Evolutionary conservation across 495 filamentous ascomycete genomes (phyloP).

Genomic region (Bacidia gigantensis): DNA sequence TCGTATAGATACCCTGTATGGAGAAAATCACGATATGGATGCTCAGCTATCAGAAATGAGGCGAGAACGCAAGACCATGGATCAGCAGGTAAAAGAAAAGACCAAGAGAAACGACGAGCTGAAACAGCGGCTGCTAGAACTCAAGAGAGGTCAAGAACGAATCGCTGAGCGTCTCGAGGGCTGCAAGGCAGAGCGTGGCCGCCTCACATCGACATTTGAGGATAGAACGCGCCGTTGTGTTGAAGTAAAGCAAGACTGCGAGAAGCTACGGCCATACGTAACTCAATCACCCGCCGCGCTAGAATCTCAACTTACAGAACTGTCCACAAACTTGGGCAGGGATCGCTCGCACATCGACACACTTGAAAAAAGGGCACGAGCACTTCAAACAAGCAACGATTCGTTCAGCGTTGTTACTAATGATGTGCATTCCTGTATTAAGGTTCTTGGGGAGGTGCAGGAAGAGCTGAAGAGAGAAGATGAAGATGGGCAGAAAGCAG

Average conservation of each 20-base stretch:
- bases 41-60: conserved; percentile 67
- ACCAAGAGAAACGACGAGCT: conserved; percentile 72
- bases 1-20: conserved; percentile 71
- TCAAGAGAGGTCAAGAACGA: conserved; percentile 62
- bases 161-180: conserved; percentile 66
- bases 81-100: conserved; percentile 66
- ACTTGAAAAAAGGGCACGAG: conserved; percentile 71
- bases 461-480: conserved; percentile 78
- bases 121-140: conserved; percentile 59
- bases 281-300: conserved; percentile 72
- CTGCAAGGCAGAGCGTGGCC: conserved; percentile 55
- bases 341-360: conserved; percentile 77
- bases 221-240: conserved; percentile 58
- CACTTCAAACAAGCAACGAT: conserved; percentile 83
- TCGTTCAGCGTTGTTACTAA: conserved; percentile 70
- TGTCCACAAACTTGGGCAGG: conserved; percentile 56
- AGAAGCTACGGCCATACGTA: conserved; percentile 82
- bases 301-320: conserved; percentile 65
- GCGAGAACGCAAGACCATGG: conserved; percentile 58
- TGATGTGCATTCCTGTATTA: conserved; percentile 74
- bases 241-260: conserved; percentile 55
- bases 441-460: conserved; percentile 76
- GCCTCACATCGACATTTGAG: conserved; percentile 58
- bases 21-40: conserved; percentile 78
- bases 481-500: conserved; percentile 66